Evolutionary conservation across 441 rosid species (phyloP).

Genomic region (Aquilaria agallochum): DNA sequence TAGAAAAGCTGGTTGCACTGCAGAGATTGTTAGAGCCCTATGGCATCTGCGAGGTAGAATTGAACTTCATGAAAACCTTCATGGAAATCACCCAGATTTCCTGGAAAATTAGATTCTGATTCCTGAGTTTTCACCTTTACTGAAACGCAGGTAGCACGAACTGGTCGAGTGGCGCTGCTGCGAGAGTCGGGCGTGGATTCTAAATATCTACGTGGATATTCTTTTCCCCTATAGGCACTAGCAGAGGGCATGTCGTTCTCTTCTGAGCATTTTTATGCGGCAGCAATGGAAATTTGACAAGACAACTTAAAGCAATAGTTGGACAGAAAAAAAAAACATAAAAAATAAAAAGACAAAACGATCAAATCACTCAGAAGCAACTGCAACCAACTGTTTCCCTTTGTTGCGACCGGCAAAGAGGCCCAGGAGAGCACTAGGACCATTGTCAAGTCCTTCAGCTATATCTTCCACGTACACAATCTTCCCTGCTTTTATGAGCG

Average conservation of each 20-base stretch:
- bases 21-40: constrained; percentile 92
- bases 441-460: constrained; percentile 24
- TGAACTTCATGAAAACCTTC: constrained; percentile 1
- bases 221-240: constrained; percentile 48
- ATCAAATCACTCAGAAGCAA: constrained; percentile 12
- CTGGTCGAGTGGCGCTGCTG: constrained; percentile 76
- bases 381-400: constrained; percentile 27
- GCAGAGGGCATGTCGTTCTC: not conserved
- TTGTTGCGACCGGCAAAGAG: constrained; percentile 27
- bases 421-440: constrained; percentile 20
- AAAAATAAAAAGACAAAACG: not conserved
- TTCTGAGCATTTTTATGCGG: not conserved
- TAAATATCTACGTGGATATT: constrained; percentile 75
- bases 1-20: constrained; percentile 93
- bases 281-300: no score
- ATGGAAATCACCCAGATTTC: not conserved
- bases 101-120: not conserved
- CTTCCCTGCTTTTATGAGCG: constrained; percentile 22
- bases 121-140: not conserved
- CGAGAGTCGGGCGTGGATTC: constrained; percentile 95
- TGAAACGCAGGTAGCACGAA: constrained; percentile 71
- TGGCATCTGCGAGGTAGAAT: constrained; percentile 89
- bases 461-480: constrained; percentile 26
- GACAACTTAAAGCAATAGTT: not conserved
- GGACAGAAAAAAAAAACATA: not conserved